A percentile compares a stretch with the other conserved stretches of the same genome.
Conservation (phyloP, 2,329 filamentous ascomycete species). For the Penicillium hesseltinei region DNA sequence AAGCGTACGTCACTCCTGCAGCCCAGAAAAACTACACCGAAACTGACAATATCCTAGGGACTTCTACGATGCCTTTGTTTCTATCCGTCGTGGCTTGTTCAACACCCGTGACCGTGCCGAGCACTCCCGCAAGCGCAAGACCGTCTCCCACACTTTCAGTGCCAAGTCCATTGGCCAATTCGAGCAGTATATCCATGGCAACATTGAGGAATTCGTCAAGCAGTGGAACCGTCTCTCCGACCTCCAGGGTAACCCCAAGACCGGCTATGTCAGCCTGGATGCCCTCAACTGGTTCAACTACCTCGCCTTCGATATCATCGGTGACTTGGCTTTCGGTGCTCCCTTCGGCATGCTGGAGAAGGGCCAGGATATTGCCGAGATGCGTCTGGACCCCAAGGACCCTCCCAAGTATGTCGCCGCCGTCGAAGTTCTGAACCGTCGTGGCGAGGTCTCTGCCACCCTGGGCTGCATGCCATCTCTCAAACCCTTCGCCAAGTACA, state of each 20-base stretch:
- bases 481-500: conserved; percentile 75
- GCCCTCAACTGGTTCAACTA: conserved; percentile 79
- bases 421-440: conserved; percentile 82
- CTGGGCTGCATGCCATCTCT: conserved; percentile 71
- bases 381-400: conserved; percentile 60
- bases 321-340: conserved; percentile 66
- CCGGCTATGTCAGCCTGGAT: conserved; percentile 64
- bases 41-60: conserved; percentile 51
- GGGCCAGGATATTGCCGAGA: conserved; percentile 73
- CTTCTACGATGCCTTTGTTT: conserved; percentile 90
- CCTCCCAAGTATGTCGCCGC: conserved; percentile 70
- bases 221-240: conserved; percentile 68
- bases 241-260: conserved; percentile 47
- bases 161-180: conserved; percentile 78
- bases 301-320: conserved; percentile 60
- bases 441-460: conserved; percentile 80
- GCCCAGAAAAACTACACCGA: neutral
- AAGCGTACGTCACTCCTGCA: conserved; percentile 53
- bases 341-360: conserved; percentile 81
- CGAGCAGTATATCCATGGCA: conserved; percentile 82
- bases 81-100: conserved; percentile 80
- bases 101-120: conserved; percentile 80
- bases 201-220: conserved; percentile 69
- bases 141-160: conserved; percentile 82
- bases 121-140: conserved; percentile 86